Conservation (phyloP, 2,329 filamentous ascomycete genomes). For the Nannizzia gypsea region DNA sequence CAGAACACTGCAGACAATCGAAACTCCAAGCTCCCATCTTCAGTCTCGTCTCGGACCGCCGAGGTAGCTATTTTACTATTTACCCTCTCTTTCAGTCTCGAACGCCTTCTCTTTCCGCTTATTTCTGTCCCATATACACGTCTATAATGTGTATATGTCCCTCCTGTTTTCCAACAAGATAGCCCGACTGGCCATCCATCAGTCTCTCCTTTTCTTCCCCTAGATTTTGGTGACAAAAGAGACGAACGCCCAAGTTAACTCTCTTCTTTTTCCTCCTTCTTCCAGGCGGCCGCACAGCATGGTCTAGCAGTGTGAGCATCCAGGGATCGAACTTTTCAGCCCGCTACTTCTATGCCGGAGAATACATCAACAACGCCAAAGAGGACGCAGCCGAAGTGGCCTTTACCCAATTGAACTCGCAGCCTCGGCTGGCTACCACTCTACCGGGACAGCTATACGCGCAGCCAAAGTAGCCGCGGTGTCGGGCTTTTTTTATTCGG, state of each 20-base stretch:
- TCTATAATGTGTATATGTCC: neutral
- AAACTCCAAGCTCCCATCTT: conserved; percentile 49
- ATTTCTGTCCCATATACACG: neutral
- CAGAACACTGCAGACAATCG: conserved; percentile 48
- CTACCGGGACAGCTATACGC: conserved; percentile 14
- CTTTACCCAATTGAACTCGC: conserved; percentile 24
- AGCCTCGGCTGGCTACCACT: conserved; percentile 11
- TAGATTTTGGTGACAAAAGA: conserved; percentile 16
- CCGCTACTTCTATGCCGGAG: conserved; percentile 83
- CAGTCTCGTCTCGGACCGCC: conserved; percentile 61
- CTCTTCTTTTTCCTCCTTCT: conserved; percentile 10
- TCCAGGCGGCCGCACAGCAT: conserved; percentile 75
- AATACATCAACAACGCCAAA: conserved; percentile 73
- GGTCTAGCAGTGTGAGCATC: conserved; percentile 72
- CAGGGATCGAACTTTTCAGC: conserved; percentile 54
- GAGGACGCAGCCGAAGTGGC: conserved; percentile 87
- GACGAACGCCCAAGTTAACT: neutral
- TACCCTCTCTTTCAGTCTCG: conserved; percentile 11
- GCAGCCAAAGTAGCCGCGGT: neutral
- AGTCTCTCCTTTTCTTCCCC: neutral
- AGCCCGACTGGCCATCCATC: neutral
- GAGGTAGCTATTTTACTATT: conserved; percentile 41
- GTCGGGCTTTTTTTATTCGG: neutral
- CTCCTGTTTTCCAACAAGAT: neutral
- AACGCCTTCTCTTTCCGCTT: conserved; percentile 10